phyloP scores from a whole-genome alignment of 148 eudicot species.

The Camellia lanceoleosa region DNA sequence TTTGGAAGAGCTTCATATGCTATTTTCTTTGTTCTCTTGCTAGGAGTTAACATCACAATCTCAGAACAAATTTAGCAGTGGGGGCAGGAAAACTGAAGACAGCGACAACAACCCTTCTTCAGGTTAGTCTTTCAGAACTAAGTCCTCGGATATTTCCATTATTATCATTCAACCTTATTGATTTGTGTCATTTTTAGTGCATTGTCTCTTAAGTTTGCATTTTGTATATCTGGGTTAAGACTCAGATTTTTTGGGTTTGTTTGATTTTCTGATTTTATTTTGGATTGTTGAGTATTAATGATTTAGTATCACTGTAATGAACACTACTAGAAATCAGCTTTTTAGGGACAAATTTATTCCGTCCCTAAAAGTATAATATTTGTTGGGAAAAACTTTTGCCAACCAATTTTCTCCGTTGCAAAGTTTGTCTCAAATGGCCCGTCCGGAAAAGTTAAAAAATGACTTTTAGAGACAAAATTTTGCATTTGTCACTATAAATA shows the following conservation, averaged over 20 bases:
- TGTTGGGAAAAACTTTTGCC: too few relatives aligned
- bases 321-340: too few relatives aligned
- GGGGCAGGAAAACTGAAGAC: not conserved
- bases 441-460: too few relatives aligned
- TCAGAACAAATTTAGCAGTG: not conserved
- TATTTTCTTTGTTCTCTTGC: not conserved
- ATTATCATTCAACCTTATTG: not conserved
- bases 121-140: conserved; percentile 3
- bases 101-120: not conserved
- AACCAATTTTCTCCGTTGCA: too few relatives aligned
- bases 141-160: not conserved
- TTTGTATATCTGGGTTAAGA: not conserved
- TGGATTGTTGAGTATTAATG: not conserved
- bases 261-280: not conserved
- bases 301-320: not conserved
- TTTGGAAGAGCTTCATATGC: not conserved
- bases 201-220: not conserved
- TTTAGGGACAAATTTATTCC: too few relatives aligned
- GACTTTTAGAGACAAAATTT: too few relatives aligned
- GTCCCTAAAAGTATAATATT: too few relatives aligned
- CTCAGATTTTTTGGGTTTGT: not conserved
- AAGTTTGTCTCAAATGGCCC: too few relatives aligned
- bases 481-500: too few relatives aligned
- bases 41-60: not conserved
- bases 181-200: not conserved